Evolutionary conservation across 208 protist genomes (phyloP), one percentile per base, ranked within the genome.

Genomic region (Balamuthia mandrillaris): DNA sequence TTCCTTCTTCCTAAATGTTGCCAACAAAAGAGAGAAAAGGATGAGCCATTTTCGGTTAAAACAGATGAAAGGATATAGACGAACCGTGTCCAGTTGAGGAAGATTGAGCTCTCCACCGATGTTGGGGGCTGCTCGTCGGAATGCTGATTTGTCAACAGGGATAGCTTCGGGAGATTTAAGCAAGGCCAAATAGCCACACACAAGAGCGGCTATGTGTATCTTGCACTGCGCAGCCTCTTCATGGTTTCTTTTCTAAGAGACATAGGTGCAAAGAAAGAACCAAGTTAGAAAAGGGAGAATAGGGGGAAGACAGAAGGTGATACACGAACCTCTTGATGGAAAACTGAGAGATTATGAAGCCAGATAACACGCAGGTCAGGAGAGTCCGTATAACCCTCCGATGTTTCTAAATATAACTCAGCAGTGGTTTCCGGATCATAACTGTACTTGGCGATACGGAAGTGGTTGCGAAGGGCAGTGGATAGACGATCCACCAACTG

Each of bases 351-450:
- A 41, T 74, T 49, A 12, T 87, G 31, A 0, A 93, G 49, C 91
- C 91, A 93, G 3, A 85, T 90, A 1, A 92, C 33, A 18, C 87
- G 27, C n/a, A 93, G 83, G 29, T 90, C 88, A 18, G 91, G 91
- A 14, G 91, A 81, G 58, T 91, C 65, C 4, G 33, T 60, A 21
- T 81, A 81, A 0, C 72, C 47, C 6, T 81, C 52, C 0, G 72
- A 47, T 4, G 47, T 81, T 21, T 12, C 37, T 18, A 81, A 31
- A 18, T 81, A 81, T 3, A 81, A 21, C 45, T 81, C 72, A 35
- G 72, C 72, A 6, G 61, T 21, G 31, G 42, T 81, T 9, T 81
- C 72, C 24, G 72, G 72, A 6, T 81, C 72, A 35, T 81, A 37
- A 33, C 70, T 24, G 45, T 79, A 79, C 45, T 79, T 79, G 27